Percentiles rank a stretch among this genome's conserved stretches.
phyloP scores from a whole-genome alignment of 2,329 filamentous ascomycete species.

The Neurospora crassa region DNA sequence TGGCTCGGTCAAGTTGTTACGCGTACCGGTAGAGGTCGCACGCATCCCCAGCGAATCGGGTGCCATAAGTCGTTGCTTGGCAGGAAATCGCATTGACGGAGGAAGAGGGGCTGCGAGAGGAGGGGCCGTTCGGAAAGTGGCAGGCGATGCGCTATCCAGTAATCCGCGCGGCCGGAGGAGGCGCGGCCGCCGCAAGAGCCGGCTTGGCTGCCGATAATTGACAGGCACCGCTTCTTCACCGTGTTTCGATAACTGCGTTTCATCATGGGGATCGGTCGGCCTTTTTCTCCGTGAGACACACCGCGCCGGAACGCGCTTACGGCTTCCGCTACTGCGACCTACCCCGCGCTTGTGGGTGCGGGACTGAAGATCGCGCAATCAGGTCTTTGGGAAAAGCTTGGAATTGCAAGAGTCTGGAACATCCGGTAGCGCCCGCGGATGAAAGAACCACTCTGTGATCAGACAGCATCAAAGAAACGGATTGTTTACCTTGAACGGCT shows the following conservation, averaged over 20 bases:
- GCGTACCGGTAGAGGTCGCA: not conserved
- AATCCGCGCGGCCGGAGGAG: not conserved
- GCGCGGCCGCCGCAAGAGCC: not conserved
- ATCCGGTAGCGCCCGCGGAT: not conserved
- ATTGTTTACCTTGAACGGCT: not conserved
- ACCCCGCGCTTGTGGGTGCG: not conserved
- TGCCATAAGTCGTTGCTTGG: not conserved
- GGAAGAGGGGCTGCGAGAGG: not conserved
- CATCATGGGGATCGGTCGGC: not conserved
- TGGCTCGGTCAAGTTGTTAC: not conserved
- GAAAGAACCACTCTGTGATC: not conserved
- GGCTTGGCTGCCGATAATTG: not conserved
- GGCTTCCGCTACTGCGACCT: not conserved
- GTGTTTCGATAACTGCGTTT: not conserved
- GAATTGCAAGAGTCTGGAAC: not conserved
- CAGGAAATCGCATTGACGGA: not conserved
- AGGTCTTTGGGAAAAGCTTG: not conserved
- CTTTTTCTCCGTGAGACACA: not conserved
- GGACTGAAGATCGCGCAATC: not conserved
- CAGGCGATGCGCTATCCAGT: not conserved
- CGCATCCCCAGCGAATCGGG: not conserved
- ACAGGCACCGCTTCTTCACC: not conserved
- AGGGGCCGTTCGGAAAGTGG: not conserved
- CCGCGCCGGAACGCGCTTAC: not conserved
- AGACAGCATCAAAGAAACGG: not conserved